Conservation (phyloP, 2,329 filamentous ascomycete genomes). For the Colletotrichum sp. region DNA sequence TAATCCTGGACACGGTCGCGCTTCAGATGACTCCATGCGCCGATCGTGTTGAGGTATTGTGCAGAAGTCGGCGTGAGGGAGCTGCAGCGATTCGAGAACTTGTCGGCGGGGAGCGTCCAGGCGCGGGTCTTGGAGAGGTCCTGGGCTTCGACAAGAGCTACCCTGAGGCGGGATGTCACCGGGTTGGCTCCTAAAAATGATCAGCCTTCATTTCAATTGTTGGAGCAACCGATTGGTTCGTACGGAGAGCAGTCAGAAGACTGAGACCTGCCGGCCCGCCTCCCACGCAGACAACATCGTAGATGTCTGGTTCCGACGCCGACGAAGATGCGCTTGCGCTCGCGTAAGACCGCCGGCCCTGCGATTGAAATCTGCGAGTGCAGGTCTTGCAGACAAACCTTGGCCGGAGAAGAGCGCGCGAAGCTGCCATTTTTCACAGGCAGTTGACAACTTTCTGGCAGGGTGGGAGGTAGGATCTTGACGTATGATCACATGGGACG, state of each 20-base stretch:
- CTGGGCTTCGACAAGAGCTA: conserved; percentile 91
- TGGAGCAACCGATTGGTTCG: conserved; percentile 27
- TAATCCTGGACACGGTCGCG: conserved; percentile 81
- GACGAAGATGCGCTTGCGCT: conserved; percentile 10
- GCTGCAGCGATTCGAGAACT: conserved; percentile 93
- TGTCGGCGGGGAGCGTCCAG: conserved; percentile 69
- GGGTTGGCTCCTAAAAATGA: conserved; percentile 69
- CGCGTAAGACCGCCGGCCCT: conserved; percentile 29
- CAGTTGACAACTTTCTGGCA: neutral
- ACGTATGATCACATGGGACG: neutral
- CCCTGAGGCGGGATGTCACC: conserved; percentile 75
- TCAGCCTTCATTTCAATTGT: conserved; percentile 3
- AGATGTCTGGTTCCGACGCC: conserved; percentile 65
- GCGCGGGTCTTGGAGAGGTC: conserved; percentile 73
- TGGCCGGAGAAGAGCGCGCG: conserved; percentile 28
- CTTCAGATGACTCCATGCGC: conserved; percentile 82
- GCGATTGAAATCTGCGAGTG: conserved; percentile 39
- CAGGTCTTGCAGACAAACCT: conserved; percentile 54
- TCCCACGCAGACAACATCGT: conserved; percentile 91
- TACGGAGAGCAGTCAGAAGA: conserved; percentile 78
- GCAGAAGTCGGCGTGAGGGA: conserved; percentile 90
- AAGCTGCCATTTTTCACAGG: neutral
- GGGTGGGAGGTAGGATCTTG: neutral
- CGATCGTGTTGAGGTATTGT: conserved; percentile 81
- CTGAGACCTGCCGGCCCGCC: conserved; percentile 90